phyloP scores from a whole-genome alignment of 2,329 filamentous ascomycete genomes.

The Lachnellula willkommii region DNA sequence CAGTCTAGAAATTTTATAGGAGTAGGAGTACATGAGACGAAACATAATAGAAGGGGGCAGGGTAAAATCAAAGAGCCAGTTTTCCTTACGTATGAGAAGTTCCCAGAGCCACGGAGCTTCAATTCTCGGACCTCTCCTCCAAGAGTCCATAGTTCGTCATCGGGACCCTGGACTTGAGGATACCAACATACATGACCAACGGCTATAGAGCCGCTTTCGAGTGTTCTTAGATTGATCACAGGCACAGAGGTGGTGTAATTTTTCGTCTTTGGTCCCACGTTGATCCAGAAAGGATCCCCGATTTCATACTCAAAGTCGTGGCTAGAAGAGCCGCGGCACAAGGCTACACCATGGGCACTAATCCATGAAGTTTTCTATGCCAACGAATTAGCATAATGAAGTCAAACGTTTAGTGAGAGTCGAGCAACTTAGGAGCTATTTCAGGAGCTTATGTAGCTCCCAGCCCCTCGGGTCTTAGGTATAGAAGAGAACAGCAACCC shows the following conservation, averaged over 20 bases:
- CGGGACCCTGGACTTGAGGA: slow-evolving; percentile 14
- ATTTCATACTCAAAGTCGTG: slow-evolving; percentile 13
- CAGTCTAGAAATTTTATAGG: no score
- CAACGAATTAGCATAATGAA: no score
- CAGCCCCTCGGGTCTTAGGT: no score
- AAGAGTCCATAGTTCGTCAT: slow-evolving; percentile 20
- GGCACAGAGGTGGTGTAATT: slow-evolving; percentile 7
- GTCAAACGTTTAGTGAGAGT: no score
- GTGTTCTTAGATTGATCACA: slow-evolving; percentile 25
- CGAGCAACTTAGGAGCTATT: no score
- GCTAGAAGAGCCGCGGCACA: slow-evolving; percentile 9
- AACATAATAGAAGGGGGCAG: no score
- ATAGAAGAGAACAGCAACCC: no score
- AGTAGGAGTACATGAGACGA: no score
- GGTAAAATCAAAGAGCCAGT: no score
- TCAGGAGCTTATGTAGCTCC: no score
- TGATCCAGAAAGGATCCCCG: slow-evolving; percentile 22
- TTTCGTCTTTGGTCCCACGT: slow-evolving; percentile 3
- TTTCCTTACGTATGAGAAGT: background rate
- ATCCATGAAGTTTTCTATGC: background rate
- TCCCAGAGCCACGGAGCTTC: slow-evolving; percentile 13
- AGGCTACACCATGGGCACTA: slow-evolving; percentile 21
- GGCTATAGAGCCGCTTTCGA: slow-evolving; percentile 11
- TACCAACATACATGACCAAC: slow-evolving; percentile 24
- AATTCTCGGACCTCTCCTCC: slow-evolving; percentile 13